These are phyloP conservation scores for Inga leiocalycina DNA, from an alignment of 306 rosid genomes.

Conservation along the genomic window DNA sequence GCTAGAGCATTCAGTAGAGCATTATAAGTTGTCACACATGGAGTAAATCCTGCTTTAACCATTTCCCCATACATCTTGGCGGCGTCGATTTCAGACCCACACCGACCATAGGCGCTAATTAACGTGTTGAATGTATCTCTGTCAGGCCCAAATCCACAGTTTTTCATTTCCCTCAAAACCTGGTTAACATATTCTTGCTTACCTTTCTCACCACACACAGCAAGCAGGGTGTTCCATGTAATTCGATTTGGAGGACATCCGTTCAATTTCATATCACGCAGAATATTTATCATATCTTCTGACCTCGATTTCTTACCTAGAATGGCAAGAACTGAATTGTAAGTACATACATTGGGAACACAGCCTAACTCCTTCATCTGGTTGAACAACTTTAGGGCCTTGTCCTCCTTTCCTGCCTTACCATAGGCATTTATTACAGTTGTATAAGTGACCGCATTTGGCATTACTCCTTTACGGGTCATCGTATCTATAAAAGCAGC, in stretches of 20 bases:
- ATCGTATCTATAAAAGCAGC: constrained; percentile 77
- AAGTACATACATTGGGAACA: constrained; percentile 80
- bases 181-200: constrained; percentile 65
- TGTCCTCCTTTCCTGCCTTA: constrained; percentile 71
- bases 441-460: constrained; percentile 89
- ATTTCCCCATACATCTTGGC: constrained; percentile 79
- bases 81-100: constrained; percentile 82
- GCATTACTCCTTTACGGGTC: constrained; percentile 72
- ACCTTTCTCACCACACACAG: constrained; percentile 84
- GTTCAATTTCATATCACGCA: constrained; percentile 76
- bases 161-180: constrained; percentile 86
- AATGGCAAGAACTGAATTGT: constrained; percentile 76
- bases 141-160: constrained; percentile 92
- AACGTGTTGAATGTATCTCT: constrained; percentile 93
- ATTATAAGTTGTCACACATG: constrained; percentile 82
- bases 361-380: constrained; percentile 89
- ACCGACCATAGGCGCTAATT: constrained; percentile 90
- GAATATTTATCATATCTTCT: constrained; percentile 73
- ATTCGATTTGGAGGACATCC: constrained; percentile 84
- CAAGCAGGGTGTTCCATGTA: constrained; percentile 96
- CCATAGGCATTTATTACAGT: constrained; percentile 90
- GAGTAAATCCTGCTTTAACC: constrained; percentile 79
- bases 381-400: constrained; percentile 69
- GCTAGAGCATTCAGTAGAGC: constrained; percentile 92
- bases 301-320: constrained; percentile 76